phyloP scores from a whole-genome alignment of 306 rosid species.

The Malus asiatica region DNA sequence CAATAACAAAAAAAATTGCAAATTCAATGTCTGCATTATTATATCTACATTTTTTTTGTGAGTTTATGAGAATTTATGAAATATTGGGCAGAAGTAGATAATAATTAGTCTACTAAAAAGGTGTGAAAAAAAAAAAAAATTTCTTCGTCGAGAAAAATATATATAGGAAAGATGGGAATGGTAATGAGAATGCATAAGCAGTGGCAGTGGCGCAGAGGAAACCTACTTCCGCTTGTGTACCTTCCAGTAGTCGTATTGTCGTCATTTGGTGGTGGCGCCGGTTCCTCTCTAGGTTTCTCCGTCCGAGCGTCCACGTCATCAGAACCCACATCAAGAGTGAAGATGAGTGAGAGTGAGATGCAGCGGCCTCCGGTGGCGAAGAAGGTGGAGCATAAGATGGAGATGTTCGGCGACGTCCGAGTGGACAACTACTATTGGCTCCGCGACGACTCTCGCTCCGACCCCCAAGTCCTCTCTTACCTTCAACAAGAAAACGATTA shows the following conservation, averaged over 20 bases:
- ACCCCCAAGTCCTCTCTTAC: slow-evolving; percentile 55
- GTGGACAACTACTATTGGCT: slow-evolving; percentile 85
- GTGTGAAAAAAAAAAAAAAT: too few species aligned
- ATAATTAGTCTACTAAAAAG: background rate
- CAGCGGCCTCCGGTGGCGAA: slow-evolving; percentile 51
- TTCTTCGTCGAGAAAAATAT: too few species aligned
- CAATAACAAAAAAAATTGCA: too few species aligned
- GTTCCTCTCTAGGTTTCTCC: background rate
- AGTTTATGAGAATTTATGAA: background rate
- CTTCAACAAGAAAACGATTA: slow-evolving; percentile 62
- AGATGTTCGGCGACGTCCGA: slow-evolving; percentile 69
- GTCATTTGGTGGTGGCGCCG: background rate
- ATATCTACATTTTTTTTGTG: background rate
- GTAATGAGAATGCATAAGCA: background rate
- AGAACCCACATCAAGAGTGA: slow-evolving; percentile 8
- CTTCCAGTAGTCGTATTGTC: slow-evolving; percentile 1
- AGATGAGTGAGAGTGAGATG: background rate
- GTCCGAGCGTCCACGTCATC: slow-evolving; percentile 1
- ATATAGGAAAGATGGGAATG: background rate
- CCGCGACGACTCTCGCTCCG: slow-evolving; percentile 74
- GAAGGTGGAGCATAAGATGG: slow-evolving; percentile 67
- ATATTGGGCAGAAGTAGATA: background rate
- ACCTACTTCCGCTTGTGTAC: background rate
- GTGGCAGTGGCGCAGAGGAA: background rate
- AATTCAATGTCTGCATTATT: too few species aligned